Evolutionary conservation across 192 early-diverging fungal species (phyloP).

Genomic region (Backusella psychrophila): DNA sequence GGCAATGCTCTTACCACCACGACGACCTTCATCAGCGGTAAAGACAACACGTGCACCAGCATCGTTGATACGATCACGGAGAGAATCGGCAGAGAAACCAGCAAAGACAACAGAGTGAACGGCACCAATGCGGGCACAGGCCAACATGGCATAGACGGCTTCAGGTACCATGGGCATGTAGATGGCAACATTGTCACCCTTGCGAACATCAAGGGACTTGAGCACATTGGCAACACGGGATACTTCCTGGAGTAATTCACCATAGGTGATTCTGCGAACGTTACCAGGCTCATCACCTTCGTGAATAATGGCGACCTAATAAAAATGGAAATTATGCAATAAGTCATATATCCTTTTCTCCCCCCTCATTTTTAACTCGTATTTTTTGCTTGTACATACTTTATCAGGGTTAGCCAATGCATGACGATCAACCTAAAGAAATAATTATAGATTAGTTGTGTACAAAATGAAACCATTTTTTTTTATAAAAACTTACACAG

Average conservation of each 20-base stretch:
- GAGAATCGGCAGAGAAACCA: slow-evolving; percentile 90
- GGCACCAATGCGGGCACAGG: slow-evolving; percentile 90
- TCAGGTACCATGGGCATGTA: slow-evolving; percentile 99
- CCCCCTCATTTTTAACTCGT: neutral
- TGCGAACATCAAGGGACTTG: slow-evolving; percentile 76
- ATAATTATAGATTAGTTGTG: neutral
- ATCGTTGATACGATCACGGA: slow-evolving; percentile 90
- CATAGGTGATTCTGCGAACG: slow-evolving; percentile 77
- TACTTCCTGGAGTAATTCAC: slow-evolving; percentile 80
- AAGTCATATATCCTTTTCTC: neutral
- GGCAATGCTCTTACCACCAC: slow-evolving; percentile 85
- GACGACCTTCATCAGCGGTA: slow-evolving; percentile 92
- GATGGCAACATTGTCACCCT: slow-evolving; percentile 94
- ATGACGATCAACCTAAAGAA: slow-evolving; percentile 73
- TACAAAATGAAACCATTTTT: neutral
- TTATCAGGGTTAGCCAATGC: slow-evolving; percentile 72
- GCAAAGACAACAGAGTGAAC: slow-evolving; percentile 97
- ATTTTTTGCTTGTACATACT: slow-evolving; percentile 24
- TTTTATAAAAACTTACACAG: slow-evolving; percentile 58
- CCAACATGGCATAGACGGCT: slow-evolving; percentile 89
- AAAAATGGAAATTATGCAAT: slow-evolving; percentile 8
- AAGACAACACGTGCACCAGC: slow-evolving; percentile 78
- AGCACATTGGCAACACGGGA: slow-evolving; percentile 85
- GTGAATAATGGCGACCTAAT: slow-evolving; percentile 35
- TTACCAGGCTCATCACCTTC: slow-evolving; percentile 89